Base-by-base conservation (phyloP, 1,284 basidiomycete genomes). In the Ganoderma meredithae region DNA sequence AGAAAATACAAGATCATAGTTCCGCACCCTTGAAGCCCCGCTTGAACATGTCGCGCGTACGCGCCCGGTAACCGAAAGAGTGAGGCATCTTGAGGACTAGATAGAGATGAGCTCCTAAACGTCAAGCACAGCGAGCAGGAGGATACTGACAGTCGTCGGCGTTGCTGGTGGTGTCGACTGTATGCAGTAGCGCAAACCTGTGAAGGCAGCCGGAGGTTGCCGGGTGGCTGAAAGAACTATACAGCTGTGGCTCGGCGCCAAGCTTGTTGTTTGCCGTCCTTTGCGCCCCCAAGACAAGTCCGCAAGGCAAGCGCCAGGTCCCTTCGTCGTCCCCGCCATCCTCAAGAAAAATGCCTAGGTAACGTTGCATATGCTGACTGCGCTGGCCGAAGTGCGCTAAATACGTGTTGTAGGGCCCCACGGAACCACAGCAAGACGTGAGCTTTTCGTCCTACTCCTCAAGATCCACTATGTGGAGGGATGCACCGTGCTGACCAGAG, bases 11-110 rank as follows among this genome's bases (percentile, higher is more conserved):
- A 49, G 68, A 62, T 60, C 63, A 53, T 67, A 67, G 58, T 63
- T 62, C 60, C 55, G 77, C 81, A 96, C 95, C 89, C 89, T 97
- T 97, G 92, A 98, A 97, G 79, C 91, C 92, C 85, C 94, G 88
- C 90, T 94, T 96, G 94, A 99, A 99, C 95, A 99, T 98, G 88
- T 98, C 87, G 90, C 97, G 96, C 90, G 97, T 99, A 78, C 97
- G 96, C 92, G 97, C 97, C 82, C 97, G 92, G 89, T 97, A 95
- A 96, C 97, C 97, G 89, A 93, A 98, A 71, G 97, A 98, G 95
- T 99, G 95, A 88, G 97, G 96, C 97, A 98, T 99, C 82, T 90
- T 92, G 90, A 87, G 79, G 83, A 73, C 85, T 90, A 77, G 62
- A 66, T 62, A 63, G 60, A 56, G 40, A 66, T 73, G 66, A 73